phyloP scores from a whole-genome alignment of 1,284 basidiomycete genomes.

The Grifola frondosa region DNA sequence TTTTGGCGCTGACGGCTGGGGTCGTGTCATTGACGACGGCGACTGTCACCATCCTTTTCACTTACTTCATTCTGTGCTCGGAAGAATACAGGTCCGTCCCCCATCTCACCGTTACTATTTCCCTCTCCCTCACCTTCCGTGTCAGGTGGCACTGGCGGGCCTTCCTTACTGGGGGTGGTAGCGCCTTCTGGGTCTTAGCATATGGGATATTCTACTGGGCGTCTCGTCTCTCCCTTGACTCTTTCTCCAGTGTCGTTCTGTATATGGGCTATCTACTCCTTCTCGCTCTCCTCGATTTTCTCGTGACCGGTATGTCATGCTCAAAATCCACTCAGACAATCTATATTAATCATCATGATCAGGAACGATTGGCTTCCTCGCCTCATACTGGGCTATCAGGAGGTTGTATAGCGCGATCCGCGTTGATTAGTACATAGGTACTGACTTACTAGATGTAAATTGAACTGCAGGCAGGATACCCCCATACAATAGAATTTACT shows the following conservation, averaged over 20 bases:
- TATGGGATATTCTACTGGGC: conserved; percentile 91
- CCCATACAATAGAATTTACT: background rate
- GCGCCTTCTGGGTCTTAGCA: conserved; percentile 87
- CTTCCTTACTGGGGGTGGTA: conserved; percentile 93
- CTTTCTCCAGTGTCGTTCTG: conserved; percentile 80
- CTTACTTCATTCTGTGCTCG: conserved; percentile 91
- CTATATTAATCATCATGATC: conserved; percentile 10
- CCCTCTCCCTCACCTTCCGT: conserved; percentile 1
- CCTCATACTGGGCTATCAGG: conserved; percentile 84
- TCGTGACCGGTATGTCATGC: conserved; percentile 71
- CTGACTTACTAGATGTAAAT: background rate
- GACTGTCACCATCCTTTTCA: conserved; percentile 87
- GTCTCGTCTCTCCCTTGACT: conserved; percentile 81
- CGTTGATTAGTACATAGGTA: conserved; percentile 50
- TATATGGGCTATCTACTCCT: conserved; percentile 93
- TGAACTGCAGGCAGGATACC: background rate
- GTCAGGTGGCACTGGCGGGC: conserved; percentile 92
- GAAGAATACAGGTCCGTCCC: conserved; percentile 84
- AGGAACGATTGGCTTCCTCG: conserved; percentile 86
- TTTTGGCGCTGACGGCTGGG: conserved; percentile 88
- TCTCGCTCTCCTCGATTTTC: conserved; percentile 82
- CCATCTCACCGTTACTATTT: conserved; percentile 2
- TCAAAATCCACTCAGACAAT: conserved; percentile 3
- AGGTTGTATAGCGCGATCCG: conserved; percentile 80
- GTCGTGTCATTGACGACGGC: conserved; percentile 88